These are phyloP conservation scores for Didymella pinodella DNA, from an alignment of 2,329 filamentous ascomycete genomes.

Conservation along the genomic window DNA sequence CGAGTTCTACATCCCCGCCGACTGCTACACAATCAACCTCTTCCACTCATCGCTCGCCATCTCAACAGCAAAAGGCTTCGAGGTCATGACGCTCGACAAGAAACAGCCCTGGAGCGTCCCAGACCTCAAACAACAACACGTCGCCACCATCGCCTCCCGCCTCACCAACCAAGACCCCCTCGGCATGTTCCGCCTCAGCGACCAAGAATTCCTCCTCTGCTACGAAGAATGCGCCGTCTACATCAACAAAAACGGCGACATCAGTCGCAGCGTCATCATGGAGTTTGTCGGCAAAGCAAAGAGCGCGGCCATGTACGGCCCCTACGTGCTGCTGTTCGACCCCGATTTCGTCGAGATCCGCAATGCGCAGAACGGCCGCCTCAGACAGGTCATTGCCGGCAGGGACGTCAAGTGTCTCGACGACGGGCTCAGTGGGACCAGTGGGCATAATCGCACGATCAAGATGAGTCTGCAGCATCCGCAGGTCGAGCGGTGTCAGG, in stretches of 20 bases:
- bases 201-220: slow-evolving; percentile 79
- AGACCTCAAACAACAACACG: slow-evolving; percentile 78
- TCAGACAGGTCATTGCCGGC: slow-evolving; percentile 93
- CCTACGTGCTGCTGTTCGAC: slow-evolving; percentile 92
- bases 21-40: slow-evolving; percentile 93
- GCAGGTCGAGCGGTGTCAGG: slow-evolving; percentile 80
- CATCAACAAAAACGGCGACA: slow-evolving; percentile 96
- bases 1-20: slow-evolving; percentile 96
- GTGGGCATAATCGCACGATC: slow-evolving; percentile 70
- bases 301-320: slow-evolving; percentile 85
- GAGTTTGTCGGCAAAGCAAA: slow-evolving; percentile 96
- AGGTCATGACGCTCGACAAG: slow-evolving; percentile 95
- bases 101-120: slow-evolving; percentile 95
- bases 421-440: slow-evolving; percentile 60
- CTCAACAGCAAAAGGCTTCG: slow-evolving; percentile 88
- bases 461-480: slow-evolving; percentile 97
- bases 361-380: slow-evolving; percentile 91
- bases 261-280: slow-evolving; percentile 94
- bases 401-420: slow-evolving; percentile 90
- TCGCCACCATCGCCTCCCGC: slow-evolving; percentile 83
- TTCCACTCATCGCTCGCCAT: slow-evolving; percentile 96
- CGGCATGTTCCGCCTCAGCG: slow-evolving; percentile 94
- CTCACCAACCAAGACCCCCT: slow-evolving; percentile 85
- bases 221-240: slow-evolving; percentile 98
- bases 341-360: slow-evolving; percentile 96